Evolutionary conservation across 2,329 filamentous ascomycete species (phyloP), one percentile per base, ranked within the genome.

Genomic region (Colletotrichum abscissum): DNA sequence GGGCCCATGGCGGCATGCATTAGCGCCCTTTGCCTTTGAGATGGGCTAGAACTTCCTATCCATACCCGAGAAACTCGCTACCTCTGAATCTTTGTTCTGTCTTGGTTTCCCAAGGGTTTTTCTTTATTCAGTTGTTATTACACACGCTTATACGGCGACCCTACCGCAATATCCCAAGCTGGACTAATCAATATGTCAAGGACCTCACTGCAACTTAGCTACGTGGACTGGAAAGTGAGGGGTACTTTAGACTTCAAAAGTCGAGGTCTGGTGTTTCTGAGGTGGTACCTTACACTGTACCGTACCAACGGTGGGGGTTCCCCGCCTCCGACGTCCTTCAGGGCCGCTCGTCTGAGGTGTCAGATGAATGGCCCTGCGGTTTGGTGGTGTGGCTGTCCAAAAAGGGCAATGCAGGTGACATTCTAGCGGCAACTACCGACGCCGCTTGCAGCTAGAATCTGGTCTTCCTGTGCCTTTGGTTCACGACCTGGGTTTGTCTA

Each of bases 1-100:
- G 70, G 69, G 52, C 52, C 38, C 26, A 33, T 52, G 64, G 42
- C 59, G 42, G 59, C 66, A 46, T 59, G 54, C 66, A 72, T 69
- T 69, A 64, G 70, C 70, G 70, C 24, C 26, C 30, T 46, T 58
- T 38, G 30, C 52, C 58, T 28, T 11, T 38, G 46, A 55, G 46
- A 30, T 38, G 42, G 46, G 33, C 65, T 24, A 35, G 49, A 56
- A 55, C 46, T 22, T 30, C 24, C 56, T 52, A 42, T 42, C 38
- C 38, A 6, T 14, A 49, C 19, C 19, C 28, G 42, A 54, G 35
- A 19, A 28, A 9, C 46, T 38, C 65, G 52, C 64, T 67, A 46
- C 42, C 16, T 49, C 42, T 49, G 19, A 9, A 49, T 49, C 42
- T 49, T 49, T 49, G 19, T 49, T 19, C 42, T 22, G 19, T 22